Evolutionary conservation across 108 stramenopile species (phyloP).

Genomic region (Stephanodiscus triporus): DNA sequence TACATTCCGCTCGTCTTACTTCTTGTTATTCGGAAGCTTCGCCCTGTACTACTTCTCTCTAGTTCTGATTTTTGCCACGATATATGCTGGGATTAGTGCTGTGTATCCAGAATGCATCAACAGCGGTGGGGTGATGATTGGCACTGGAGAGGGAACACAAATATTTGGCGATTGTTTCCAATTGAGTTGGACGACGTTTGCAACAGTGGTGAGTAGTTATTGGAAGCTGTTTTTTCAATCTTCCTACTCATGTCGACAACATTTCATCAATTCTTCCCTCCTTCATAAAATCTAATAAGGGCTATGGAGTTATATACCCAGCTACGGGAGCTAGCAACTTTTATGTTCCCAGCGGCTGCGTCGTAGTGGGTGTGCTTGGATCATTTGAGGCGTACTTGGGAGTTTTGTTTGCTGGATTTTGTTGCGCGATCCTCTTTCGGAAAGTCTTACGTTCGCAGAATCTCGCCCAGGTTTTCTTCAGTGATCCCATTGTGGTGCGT

Average conservation of each 20-base stretch:
- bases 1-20: slow-evolving; percentile 33
- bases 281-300: slow-evolving; percentile 14
- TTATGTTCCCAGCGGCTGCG: slow-evolving; percentile 52
- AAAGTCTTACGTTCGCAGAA: slow-evolving; percentile 75
- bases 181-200: slow-evolving; percentile 80
- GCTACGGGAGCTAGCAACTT: slow-evolving; percentile 56
- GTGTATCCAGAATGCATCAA: slow-evolving; percentile 23
- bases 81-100: slow-evolving; percentile 4
- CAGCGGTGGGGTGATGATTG: slow-evolving; percentile 25
- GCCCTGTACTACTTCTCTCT: slow-evolving; percentile 18
- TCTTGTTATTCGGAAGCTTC: slow-evolving; percentile 25
- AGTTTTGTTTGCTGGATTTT: slow-evolving; percentile 74
- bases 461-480: slow-evolving; percentile 74
- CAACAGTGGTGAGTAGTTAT: slow-evolving; percentile 50
- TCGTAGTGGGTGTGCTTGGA: slow-evolving; percentile 62
- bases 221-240: too few relatives aligned
- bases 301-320: slow-evolving; percentile 74
- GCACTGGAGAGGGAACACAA: slow-evolving; percentile 9
- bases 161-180: slow-evolving; percentile 69
- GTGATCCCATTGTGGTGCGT: slow-evolving; percentile 76
- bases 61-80: slow-evolving; percentile 23
- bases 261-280: background rate
- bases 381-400: slow-evolving; percentile 74
- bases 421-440: slow-evolving; percentile 81
- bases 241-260: background rate